These are phyloP conservation scores for Debaryomycetaceae sp. DNA, from an alignment of 1,139 yeast species.

Conservation along the genomic window DNA sequence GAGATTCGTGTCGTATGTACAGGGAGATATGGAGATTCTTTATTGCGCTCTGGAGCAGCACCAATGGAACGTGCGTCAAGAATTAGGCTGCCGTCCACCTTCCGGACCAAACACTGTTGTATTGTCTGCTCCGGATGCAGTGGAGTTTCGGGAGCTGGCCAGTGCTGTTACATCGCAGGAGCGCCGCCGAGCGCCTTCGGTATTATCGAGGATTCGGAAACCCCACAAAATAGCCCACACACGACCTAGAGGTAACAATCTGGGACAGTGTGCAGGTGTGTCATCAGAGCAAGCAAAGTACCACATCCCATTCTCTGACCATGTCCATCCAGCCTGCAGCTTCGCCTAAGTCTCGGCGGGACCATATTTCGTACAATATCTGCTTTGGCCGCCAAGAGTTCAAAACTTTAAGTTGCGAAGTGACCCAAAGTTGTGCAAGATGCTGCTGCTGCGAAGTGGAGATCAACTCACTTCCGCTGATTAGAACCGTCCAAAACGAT, in stretches of 20 bases:
- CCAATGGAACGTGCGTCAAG: no score
- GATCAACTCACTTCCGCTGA: constrained; percentile 42
- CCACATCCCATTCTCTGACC: constrained; percentile 52
- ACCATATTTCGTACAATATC: constrained; percentile 51
- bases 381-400: constrained; percentile 58
- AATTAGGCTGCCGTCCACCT: no score
- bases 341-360: constrained; percentile 38
- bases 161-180: not conserved
- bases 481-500: constrained; percentile 47
- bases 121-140: no score
- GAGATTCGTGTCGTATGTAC: no score
- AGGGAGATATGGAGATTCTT: no score
- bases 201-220: not conserved
- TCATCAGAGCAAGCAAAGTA: constrained; percentile 30
- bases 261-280: not conserved
- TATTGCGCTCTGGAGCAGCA: no score
- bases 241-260: not conserved
- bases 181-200: not conserved
- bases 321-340: constrained; percentile 51
- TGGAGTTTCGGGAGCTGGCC: no score
- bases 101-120: no score
- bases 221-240: not conserved
- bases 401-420: constrained; percentile 17
- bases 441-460: constrained; percentile 11
- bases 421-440: constrained; percentile 30